Base-by-base conservation (phyloP, 768 basidiomycete species). In the Cubamyces sp. region DNA sequence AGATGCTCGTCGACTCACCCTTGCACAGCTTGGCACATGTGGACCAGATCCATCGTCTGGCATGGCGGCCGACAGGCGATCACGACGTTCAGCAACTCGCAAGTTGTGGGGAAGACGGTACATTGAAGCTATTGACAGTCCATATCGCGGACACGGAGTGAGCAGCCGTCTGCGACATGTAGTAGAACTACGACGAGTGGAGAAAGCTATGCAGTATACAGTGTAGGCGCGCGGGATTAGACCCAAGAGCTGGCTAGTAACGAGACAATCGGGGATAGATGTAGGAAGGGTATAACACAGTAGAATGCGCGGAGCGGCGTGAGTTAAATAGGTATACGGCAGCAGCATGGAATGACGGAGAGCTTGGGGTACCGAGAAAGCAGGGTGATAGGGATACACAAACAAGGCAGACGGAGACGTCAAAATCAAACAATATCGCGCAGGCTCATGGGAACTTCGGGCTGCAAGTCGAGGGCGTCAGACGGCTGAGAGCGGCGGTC, bases 81-180 rank as follows among this genome's bases (percentile, higher is more conserved):
- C 57, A 77, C 74, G 16, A 21, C 41, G 30, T 34, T 12, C 58
- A 56, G 59, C 80, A 85, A 61, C 81, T 98, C 54, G 96, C 93
- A 37, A 93, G 87, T 61, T 93, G 93, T 70, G 92, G 92, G 74
- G 94, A 96, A 78, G 96, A 98, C 81, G 87, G 92, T 79, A 91
- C 90, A 80, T 79, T 96, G 76, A 90, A 87, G 75, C 81, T 96
- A 78, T 77, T 87, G 74, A 79, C 79, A 70, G 78, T 92, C 77
- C 84, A 81, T 65, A 68, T 78, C 70, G 74, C 76, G 77, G 77
- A 74, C 74, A 73, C 79, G 67, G 79, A 80, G 77, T 78, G 76
- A 77, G 77, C 69, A 75, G 76, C 76, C 76, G 78, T 60, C 54
- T 75, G 73, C 72, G 73, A 74, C 78, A 77, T 70, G 76, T 59